Percentiles rank a stretch among this genome's conserved stretches.
Conservation (phyloP, 2,329 filamentous ascomycete species). For the Fusarium hostae region DNA sequence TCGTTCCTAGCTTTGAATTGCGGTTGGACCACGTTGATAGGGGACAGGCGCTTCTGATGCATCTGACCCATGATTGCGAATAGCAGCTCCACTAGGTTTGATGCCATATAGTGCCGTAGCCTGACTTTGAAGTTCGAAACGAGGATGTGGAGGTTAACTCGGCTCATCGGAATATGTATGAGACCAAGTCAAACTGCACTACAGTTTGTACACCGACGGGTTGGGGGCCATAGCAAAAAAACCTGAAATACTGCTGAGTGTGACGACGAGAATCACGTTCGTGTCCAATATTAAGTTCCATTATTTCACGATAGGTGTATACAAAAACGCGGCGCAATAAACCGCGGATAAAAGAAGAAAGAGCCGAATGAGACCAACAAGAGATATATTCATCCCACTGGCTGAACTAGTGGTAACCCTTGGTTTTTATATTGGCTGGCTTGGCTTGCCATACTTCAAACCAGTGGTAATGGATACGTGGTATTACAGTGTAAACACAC, state of each 20-base stretch:
- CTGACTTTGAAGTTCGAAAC: constrained; percentile 21
- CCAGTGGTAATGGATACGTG: background rate
- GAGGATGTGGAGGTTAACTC: constrained; percentile 5
- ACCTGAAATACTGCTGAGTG: constrained; percentile 15
- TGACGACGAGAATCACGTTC: constrained; percentile 12
- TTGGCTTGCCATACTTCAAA: background rate
- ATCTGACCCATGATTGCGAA: constrained; percentile 6
- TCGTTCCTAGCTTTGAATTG: constrained; percentile 21
- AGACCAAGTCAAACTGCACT: constrained; percentile 6
- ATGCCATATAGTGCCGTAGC: constrained; percentile 20
- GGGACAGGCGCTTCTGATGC: constrained; percentile 28
- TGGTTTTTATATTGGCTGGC: background rate
- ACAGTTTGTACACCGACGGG: background rate
- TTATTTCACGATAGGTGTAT: background rate
- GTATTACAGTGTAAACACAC: background rate
- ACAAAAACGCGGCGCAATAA: background rate
- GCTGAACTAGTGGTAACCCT: constrained; percentile 3
- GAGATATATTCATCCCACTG: constrained; percentile 17
- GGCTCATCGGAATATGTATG: constrained; percentile 6
- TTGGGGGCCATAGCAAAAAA: constrained; percentile 17
- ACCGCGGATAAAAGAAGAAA: background rate
- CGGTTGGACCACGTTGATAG: constrained; percentile 42
- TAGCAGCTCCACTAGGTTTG: constrained; percentile 18
- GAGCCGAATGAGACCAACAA: background rate
- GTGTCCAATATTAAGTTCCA: background rate